Evolutionary conservation across 345 rosid species (phyloP).

Genomic region (Clausena lansium): DNA sequence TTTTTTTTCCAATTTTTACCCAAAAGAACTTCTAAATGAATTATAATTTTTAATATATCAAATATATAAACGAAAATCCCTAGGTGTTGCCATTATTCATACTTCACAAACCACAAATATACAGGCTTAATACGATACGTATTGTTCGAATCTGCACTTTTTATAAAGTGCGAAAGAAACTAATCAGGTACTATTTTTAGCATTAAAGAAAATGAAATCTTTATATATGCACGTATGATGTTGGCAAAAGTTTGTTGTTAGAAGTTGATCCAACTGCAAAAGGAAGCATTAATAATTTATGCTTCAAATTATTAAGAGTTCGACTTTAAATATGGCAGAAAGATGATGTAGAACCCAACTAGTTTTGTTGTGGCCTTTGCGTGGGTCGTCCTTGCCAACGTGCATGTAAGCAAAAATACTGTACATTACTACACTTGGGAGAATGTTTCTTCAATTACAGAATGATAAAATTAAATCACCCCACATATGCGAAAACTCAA

Average conservation of each 20-base stretch:
- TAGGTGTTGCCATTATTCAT: not conserved
- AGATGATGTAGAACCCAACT: not conserved
- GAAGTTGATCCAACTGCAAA: not conserved
- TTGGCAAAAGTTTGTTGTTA: not conserved
- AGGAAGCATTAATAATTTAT: not conserved
- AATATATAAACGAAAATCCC: too few relatives aligned
- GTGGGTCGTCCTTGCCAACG: not conserved
- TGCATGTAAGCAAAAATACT: not conserved
- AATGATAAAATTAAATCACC: not conserved
- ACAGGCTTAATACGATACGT: too few relatives aligned
- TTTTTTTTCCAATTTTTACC: too few relatives aligned
- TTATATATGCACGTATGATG: not conserved
- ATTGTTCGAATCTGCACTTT: not conserved
- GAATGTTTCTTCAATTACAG: not conserved
- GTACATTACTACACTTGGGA: not conserved
- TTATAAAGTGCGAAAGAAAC: not conserved
- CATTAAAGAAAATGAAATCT: not conserved
- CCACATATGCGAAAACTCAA: not conserved
- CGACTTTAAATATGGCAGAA: not conserved
- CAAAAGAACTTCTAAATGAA: too few relatives aligned
- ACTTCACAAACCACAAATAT: not conserved
- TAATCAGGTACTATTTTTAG: not conserved
- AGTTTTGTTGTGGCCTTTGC: not conserved
- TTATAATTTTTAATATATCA: too few relatives aligned
- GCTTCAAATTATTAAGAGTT: not conserved